Base-by-base conservation (phyloP, 179 eudicot genomes). In the Beta corolliflora region DNA sequence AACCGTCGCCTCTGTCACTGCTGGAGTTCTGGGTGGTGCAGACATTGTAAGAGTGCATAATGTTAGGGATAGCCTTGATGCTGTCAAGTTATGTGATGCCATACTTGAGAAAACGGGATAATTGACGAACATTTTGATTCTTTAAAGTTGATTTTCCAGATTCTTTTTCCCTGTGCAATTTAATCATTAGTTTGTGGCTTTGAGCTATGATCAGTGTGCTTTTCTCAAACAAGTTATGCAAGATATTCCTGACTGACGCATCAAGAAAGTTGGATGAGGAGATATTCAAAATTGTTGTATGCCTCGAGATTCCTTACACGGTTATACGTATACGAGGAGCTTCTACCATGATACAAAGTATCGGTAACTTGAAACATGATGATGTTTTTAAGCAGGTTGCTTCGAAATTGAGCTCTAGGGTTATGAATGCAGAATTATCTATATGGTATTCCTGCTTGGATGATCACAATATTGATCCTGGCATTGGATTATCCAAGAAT, bases 31-130 rank as follows among this genome's bases (percentile, higher is more conserved):
- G 80, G 89, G 90, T 46, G 98, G 97, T 79, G 97, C 97, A 54
- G 89, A 95, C 83, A 88, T 92, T 82, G 97, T 92, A 41, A 81
- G 98, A 85, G 99, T 93, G 41, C 98, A 95, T 75, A 95, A 92
- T 82, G 89, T 93, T 36, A 82, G 88, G 81, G 89, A 89, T 83
- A 87, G 82, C 75, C 71, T 84, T 50, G 93, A 91, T 84, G 99
- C 98, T 82, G 93, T 90, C n/a, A 91, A 77, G 85, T 83, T 95
- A 36, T 88, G 95, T 87, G 99, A 93, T 83, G 97, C 98, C n/a
- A 83, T 95, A 83, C 88, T 91, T 9, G 41, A 45, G 48, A 71
- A 78, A 79, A 9, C 55, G n/a, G 76, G 48, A 59, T 41, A 44
- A 31, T 36, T 53, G 64, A 60, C 44, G 44, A 46, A 36, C 25